Conservation (phyloP, 345 rosid species). For the Raphanus sativus region DNA sequence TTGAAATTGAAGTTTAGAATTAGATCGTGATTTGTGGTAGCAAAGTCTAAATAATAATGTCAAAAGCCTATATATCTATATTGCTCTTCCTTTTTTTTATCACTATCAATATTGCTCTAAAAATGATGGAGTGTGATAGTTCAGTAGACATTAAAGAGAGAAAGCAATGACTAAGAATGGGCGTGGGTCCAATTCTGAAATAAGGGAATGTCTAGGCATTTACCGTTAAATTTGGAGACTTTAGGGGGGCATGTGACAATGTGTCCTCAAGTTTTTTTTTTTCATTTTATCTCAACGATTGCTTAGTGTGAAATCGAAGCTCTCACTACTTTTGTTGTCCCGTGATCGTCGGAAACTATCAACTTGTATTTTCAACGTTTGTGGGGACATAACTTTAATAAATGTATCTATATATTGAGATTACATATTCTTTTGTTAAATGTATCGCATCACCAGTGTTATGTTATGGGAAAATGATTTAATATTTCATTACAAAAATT, state of each 20-base stretch:
- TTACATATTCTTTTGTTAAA: too few relatives aligned
- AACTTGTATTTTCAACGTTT: not conserved
- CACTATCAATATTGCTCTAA: too few relatives aligned
- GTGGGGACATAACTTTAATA: not conserved
- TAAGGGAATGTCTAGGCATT: not conserved
- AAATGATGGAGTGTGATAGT: constrained; percentile 13
- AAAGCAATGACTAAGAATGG: not conserved
- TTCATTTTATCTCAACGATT: constrained; percentile 12
- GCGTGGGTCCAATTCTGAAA: constrained; percentile 10
- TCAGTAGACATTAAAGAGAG: constrained; percentile 1
- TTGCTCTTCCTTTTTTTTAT: too few relatives aligned
- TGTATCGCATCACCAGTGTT: too few relatives aligned
- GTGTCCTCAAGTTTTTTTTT: constrained; percentile 1
- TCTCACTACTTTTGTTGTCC: constrained; percentile 6
- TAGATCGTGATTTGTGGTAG: constrained; percentile 27
- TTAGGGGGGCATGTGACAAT: constrained; percentile 30
- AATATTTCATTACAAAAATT: too few relatives aligned
- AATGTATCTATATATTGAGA: too few relatives aligned
- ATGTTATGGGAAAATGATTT: too few relatives aligned
- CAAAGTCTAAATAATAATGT: not conserved
- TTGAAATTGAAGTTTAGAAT: constrained; percentile 7
- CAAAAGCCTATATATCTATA: not conserved
- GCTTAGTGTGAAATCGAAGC: constrained; percentile 33
- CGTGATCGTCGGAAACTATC: constrained; percentile 28
- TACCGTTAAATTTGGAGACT: not conserved